phyloP scores from a whole-genome alignment of 371 early-diverging fungal genomes.

The Mucor mucedo region DNA sequence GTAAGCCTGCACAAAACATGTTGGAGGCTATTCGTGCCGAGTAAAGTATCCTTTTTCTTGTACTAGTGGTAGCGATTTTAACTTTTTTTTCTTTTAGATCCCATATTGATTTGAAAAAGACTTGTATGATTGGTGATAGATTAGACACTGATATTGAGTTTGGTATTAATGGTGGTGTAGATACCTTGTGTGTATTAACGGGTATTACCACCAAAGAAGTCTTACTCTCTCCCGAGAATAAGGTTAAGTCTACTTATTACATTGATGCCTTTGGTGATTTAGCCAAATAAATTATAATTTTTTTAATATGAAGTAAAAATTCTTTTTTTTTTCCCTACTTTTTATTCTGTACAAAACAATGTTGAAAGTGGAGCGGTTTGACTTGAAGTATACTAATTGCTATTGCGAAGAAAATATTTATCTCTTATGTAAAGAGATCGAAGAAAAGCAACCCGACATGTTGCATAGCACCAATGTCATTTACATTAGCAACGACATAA shows the following conservation, averaged over 20 bases:
- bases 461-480: slow-evolving; percentile 34
- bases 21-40: slow-evolving; percentile 84
- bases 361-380: slow-evolving; percentile 1
- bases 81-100: slow-evolving; percentile 46
- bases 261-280: slow-evolving; percentile 63
- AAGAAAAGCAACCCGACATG: slow-evolving; percentile 14
- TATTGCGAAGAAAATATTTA: slow-evolving; percentile 58
- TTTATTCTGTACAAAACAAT: not conserved
- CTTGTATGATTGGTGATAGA: slow-evolving; percentile 97
- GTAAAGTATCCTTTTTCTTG: slow-evolving; percentile 27
- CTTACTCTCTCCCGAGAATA: slow-evolving; percentile 49
- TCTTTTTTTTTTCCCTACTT: not conserved
- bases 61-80: not conserved
- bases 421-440: slow-evolving; percentile 36
- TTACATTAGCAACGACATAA: slow-evolving; percentile 43
- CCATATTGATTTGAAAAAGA: slow-evolving; percentile 76
- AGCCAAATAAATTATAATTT: slow-evolving; percentile 9
- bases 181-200: slow-evolving; percentile 92
- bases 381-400: slow-evolving; percentile 36
- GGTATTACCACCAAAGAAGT: slow-evolving; percentile 69
- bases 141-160: slow-evolving; percentile 96
- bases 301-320: not conserved
- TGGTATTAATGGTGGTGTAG: slow-evolving; percentile 85
- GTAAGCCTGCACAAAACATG: slow-evolving; percentile 94
- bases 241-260: slow-evolving; percentile 62